A percentile compares a stretch with the other conserved stretches of the same genome.
Evolutionary conservation across 2,329 filamentous ascomycete genomes (phyloP).

Genomic region (Cladosporium sp.): DNA sequence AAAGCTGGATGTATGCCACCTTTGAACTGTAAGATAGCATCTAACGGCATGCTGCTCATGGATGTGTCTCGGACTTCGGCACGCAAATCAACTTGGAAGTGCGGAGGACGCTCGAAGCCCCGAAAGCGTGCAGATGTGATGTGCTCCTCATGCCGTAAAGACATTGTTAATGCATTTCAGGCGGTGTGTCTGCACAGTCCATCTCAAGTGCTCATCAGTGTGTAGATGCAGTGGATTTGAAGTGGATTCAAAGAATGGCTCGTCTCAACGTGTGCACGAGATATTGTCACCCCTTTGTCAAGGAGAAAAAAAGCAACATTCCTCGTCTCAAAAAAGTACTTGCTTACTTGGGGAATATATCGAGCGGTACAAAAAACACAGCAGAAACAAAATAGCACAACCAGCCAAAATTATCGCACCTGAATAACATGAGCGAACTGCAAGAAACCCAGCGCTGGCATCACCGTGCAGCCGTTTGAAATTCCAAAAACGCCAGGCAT

Average conservation of each 20-base stretch:
- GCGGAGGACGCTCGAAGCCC: background rate
- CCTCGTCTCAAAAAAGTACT: background rate
- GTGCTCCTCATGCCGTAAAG: background rate
- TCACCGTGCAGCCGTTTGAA: background rate
- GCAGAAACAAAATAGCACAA: background rate
- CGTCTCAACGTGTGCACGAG: background rate
- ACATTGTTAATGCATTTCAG: background rate
- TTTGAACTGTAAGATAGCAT: background rate
- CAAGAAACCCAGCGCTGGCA: background rate
- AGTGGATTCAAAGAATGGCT: background rate
- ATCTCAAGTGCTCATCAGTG: background rate
- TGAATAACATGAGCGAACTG: background rate
- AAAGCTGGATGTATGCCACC: background rate
- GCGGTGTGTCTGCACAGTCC: background rate
- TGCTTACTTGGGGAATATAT: conserved; percentile 11
- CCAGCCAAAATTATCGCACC: background rate
- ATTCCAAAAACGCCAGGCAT: background rate
- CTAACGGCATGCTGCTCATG: background rate
- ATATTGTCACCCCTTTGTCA: background rate
- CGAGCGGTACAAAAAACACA: background rate
- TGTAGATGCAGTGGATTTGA: background rate
- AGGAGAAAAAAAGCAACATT: background rate
- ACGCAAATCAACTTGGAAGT: background rate
- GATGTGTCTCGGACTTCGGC: background rate
- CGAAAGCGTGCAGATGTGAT: background rate